Evolutionary conservation across 2,329 filamentous ascomycete species (phyloP).

Genomic region (Fusarium sp.): DNA sequence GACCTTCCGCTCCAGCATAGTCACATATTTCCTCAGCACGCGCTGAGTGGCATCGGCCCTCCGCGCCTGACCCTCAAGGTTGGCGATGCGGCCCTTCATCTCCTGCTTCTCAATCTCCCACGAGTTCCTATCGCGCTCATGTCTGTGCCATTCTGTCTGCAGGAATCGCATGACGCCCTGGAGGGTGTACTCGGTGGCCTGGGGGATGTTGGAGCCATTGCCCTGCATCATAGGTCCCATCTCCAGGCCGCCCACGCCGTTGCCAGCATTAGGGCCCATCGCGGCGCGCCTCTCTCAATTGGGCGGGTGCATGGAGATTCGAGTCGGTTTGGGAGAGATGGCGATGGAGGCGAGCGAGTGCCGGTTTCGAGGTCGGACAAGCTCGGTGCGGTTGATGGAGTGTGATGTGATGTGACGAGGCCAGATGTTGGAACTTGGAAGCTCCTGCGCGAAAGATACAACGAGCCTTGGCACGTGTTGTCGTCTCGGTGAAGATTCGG

Average conservation of each 20-base stretch:
- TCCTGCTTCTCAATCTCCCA: constrained; percentile 99
- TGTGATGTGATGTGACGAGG: constrained; percentile 26
- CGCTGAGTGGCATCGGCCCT: constrained; percentile 90
- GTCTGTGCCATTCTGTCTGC: constrained; percentile 98
- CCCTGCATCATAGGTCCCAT: constrained; percentile 57
- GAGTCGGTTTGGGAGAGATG: constrained; percentile 34
- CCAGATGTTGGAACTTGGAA: constrained; percentile 3
- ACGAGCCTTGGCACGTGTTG: constrained; percentile 26
- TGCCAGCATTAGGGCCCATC: constrained; percentile 56
- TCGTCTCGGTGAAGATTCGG: constrained; percentile 1
- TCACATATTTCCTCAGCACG: constrained; percentile 88
- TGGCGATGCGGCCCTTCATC: constrained; percentile 97
- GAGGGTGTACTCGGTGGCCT: constrained; percentile 70
- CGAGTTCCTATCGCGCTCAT: constrained; percentile 95
- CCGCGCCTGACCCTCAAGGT: constrained; percentile 87
- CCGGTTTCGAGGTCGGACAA: constrained; percentile 33
- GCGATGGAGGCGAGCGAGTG: constrained; percentile 28
- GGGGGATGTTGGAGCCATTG: constrained; percentile 61
- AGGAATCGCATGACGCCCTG: constrained; percentile 97
- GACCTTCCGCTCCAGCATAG: constrained; percentile 87
- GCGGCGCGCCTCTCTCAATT: constrained; percentile 50
- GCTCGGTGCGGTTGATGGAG: constrained; percentile 25
- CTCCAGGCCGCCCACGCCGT: constrained; percentile 59
- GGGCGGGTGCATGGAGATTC: constrained; percentile 52
- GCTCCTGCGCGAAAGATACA: constrained; percentile 23